Evolutionary conservation across 2,329 filamentous ascomycete genomes (phyloP), one percentile per base, ranked within the genome.

Genomic region (Dactylellina drechsleri): DNA sequence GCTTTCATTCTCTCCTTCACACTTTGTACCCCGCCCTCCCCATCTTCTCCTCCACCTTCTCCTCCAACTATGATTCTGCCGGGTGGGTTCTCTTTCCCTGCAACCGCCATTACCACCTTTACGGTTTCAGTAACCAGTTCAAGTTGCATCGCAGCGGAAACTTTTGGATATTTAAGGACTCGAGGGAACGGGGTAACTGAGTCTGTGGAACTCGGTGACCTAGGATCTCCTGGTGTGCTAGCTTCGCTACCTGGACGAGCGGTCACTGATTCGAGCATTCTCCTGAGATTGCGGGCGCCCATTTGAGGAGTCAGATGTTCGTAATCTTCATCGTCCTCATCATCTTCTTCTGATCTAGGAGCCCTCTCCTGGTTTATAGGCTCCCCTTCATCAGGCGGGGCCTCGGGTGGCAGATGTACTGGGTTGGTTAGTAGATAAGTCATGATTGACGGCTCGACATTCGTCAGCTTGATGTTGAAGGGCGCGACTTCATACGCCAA

Each of bases 1-100:
- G 93, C 97, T 84, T 96, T 97, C 66, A 99, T 84, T 83, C 98
- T 98, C 83, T 98, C 95, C 81, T 94, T 96, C 45, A 98, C 94
- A 47, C 91, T 91, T 4, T 88, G 86, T 12, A 94, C 91, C 0
- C 92, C 94, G 10, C 66, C 72, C 36, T 76, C 72, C 2, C 72
- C 72, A 18, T 71, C 72, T 28, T 76, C 72, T 13, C 65, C 72
- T 10, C 72, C 56, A 2, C 68, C 71, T 82, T 98, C 95, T 65
- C 91, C 88, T 0, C 95, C 94, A 1, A 98, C 93, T 79, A 98
- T 97, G 81, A 98, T 94, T 36, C 95, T 86, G 0, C 93, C 92
- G 0, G 95, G 95, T 1, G 95, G 95, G 81, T 98, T 98, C 81
- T 97, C 93, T 81, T 97, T 93, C 0, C 94, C 95, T 0, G 93